Evolutionary conservation across 305 asterid genomes (phyloP).

Genomic region (Euphrasia arctica): DNA sequence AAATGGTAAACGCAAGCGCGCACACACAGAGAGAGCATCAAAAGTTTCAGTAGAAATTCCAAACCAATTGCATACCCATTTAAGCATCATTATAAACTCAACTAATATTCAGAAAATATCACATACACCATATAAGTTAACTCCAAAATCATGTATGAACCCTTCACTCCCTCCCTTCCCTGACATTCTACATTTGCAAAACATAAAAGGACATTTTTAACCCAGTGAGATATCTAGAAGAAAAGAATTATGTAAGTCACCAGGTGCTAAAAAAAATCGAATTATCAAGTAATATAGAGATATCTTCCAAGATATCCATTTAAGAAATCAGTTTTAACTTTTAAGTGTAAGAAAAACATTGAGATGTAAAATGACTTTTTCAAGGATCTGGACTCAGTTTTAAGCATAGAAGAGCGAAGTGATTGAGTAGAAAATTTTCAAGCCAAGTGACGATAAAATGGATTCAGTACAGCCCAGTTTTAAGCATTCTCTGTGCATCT

Average conservation of each 20-base stretch:
- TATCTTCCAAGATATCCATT: conserved; percentile 8
- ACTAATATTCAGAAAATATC: neutral
- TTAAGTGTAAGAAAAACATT: neutral
- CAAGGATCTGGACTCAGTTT: conserved; percentile 5
- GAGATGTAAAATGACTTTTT: neutral
- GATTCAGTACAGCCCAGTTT: conserved; percentile 3
- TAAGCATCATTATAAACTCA: conserved; percentile 4
- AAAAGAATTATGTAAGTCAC: neutral
- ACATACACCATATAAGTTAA: neutral
- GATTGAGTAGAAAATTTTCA: neutral
- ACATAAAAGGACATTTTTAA: no score
- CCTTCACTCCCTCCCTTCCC: neutral
- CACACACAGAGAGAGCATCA: no score
- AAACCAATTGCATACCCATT: neutral
- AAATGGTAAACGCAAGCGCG: no score
- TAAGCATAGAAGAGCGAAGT: conserved; percentile 5
- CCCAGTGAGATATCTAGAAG: no score
- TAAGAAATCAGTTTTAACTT: neutral
- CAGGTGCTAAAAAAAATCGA: no score
- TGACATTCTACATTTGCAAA: neutral
- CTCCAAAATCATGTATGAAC: neutral
- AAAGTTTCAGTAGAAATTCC: neutral
- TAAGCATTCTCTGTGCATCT: conserved; percentile 2
- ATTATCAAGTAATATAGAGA: neutral
- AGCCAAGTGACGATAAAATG: conserved; percentile 17